A percentile compares a stretch with the other conserved stretches of the same genome.
Conservation (phyloP, 2,329 filamentous ascomycete genomes). For the Pseudophaeomoniella oleicola region DNA sequence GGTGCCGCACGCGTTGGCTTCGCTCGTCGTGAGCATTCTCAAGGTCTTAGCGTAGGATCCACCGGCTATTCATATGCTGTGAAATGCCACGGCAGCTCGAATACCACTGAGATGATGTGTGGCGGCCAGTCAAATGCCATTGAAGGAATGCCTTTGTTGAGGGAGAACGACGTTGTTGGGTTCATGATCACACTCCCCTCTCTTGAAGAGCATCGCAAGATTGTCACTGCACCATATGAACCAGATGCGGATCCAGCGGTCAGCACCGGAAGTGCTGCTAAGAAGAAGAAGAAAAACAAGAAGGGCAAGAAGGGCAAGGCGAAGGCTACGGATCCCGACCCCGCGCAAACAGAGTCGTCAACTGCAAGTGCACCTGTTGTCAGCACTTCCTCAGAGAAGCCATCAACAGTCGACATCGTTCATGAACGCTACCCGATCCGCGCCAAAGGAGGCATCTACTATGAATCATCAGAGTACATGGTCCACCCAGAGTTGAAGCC, state of each 20-base stretch:
- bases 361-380: constrained; percentile 6
- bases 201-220: constrained; percentile 70
- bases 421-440: constrained; percentile 90
- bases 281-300: constrained; percentile 6
- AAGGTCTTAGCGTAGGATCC: constrained; percentile 11
- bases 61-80: constrained; percentile 13
- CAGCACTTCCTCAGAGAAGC: constrained; percentile 4
- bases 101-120: constrained; percentile 53
- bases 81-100: constrained; percentile 14
- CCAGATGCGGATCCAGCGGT: constrained; percentile 52
- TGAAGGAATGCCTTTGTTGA: constrained; percentile 65
- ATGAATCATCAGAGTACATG: constrained; percentile 79
- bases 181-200: constrained; percentile 84
- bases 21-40: constrained; percentile 24
- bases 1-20: constrained; percentile 35
- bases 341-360: constrained; percentile 5
- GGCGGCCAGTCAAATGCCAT: constrained; percentile 96
- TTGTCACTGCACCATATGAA: constrained; percentile 78
- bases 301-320: constrained; percentile 6
- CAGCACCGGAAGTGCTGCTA: background rate
- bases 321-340: constrained; percentile 9
- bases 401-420: constrained; percentile 52
- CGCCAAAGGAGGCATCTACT: constrained; percentile 86
- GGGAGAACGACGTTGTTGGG: constrained; percentile 86
- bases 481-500: constrained; percentile 65